Base-by-base conservation (phyloP, 768 basidiomycete genomes). In the Hydnum rufescens region DNA sequence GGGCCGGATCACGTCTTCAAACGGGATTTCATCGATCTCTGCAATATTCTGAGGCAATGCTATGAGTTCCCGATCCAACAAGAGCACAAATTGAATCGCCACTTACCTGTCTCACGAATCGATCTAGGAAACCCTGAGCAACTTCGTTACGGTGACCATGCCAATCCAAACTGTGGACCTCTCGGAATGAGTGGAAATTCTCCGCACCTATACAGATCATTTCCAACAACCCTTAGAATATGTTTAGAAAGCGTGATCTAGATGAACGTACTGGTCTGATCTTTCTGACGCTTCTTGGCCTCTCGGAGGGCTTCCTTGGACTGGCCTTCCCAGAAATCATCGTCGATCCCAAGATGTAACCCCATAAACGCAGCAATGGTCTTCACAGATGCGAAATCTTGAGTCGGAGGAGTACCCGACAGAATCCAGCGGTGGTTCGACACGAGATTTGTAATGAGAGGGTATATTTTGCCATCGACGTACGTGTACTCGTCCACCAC, bases 401-500 rank as follows among this genome's bases (percentile, higher is more conserved):
- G 80, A 51, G 88, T 80, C 0, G 90, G 90, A 4, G 92, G 92
- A 23, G 92, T 96, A 8, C 92, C 92, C 2, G 92, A 96, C n/a
- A 96, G 71, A 4, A 96, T 86, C 92, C 92, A 96, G 52, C 80
- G 82, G 42, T 85, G 74, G 49, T 81, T 78, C 0, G 85, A 80
- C 6, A 77, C 75, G 22, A 92, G 65, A 47, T 73, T 74, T 2
- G 84, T 86, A 32, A 93, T 73, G 59, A 89, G 71, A 2, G 84
- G 71, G 56, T 84, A 81, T 4, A 79, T 71, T 59, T 82, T 79
- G 51, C 83, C 86, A 25, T 80, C 77, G 23, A 92, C 71, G 60
- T 96, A 95, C 1, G 89, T 92, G 64, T 92, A 96, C 62, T 96
- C 90, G 65, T 95, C 92, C 39, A 93, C 78, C 49, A 96, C 82